Evolutionary conservation across 176 grass and related monocot species (phyloP).

Genomic region (Otatea glauca): DNA sequence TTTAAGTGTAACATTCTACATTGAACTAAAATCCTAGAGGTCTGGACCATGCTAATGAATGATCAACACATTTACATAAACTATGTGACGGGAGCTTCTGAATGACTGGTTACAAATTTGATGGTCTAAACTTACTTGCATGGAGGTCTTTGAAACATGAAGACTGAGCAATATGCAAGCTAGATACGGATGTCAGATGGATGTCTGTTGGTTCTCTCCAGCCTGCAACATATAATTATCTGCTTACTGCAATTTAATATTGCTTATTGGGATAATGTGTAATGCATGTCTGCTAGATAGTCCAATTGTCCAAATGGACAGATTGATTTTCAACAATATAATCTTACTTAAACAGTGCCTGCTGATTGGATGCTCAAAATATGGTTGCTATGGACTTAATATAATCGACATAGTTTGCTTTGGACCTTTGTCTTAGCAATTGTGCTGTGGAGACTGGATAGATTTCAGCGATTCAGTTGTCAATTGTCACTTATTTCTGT

Average conservation of each 20-base stretch:
- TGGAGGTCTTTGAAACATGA: background rate
- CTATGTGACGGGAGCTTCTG: background rate
- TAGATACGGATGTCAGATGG: background rate
- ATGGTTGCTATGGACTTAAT: background rate
- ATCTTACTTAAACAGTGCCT: background rate
- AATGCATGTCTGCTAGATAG: background rate
- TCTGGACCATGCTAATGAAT: background rate
- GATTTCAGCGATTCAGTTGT: background rate
- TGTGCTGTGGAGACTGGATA: background rate
- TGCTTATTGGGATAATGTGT: background rate
- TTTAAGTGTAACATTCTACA: background rate
- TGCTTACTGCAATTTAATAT: background rate
- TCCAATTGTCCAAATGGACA: background rate
- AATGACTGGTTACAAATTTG: background rate
- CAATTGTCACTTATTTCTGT: background rate
- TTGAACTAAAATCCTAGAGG: background rate
- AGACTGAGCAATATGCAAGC: background rate
- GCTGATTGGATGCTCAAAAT: conserved; percentile 2
- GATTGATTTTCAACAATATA: background rate
- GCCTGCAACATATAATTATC: background rate
- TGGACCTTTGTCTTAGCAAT: background rate
- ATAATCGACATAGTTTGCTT: background rate
- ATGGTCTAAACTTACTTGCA: background rate
- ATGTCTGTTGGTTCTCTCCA: conserved; percentile 5
- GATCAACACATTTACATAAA: background rate